Evolutionary conservation across 176 grass and related monocot species (phyloP), one percentile per base, ranked within the genome.

Genomic region (Aechmea fasciata): DNA sequence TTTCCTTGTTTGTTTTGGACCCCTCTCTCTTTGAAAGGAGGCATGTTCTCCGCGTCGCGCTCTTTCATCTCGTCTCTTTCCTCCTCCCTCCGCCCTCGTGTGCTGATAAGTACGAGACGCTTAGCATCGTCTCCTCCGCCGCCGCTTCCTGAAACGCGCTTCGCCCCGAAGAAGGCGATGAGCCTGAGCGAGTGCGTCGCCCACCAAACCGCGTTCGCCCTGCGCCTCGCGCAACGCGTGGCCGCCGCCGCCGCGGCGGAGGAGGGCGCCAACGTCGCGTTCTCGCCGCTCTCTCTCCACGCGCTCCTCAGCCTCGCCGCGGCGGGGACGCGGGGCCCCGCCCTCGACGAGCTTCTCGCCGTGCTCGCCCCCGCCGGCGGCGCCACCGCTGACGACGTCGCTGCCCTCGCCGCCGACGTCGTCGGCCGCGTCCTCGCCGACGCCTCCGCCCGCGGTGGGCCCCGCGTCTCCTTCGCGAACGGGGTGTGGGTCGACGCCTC

Each of bases 401-500:
- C 28, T 57, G 77, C 66, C n/a, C 77, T 57, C 13, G 0, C 25
- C 15, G 13, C 12, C 13, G 0, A 24, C 28, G 61, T 15, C 47
- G 47, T 3, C 19, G 4, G 14, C 14, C 4, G n/a, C 66, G 66
- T 77, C 77, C 33, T 69, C 13, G 79, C 51, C 26, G 68, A 57
- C 63, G 26, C 7, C 29, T 14, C 14, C n/a, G 51, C 11, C 47
- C 13, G 2, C 10, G 78, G 72, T 20, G 84, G 81, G 29, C 81
- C 91, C 65, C 77, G 10, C 10, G 47, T 90, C 69, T 79, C 78
- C 6, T 90, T 80, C 86, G 78, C 76, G 80, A 90, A 84, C 52
- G 84, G 78, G 48, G 26, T 87, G 68, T 96, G 87, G 87, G 71
- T 96, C 18, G 81, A 87, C 49, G 48, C 73, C 15, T 75, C 70